Conservation (phyloP, 345 rosid genomes). For the Lepidium didymum region DNA sequence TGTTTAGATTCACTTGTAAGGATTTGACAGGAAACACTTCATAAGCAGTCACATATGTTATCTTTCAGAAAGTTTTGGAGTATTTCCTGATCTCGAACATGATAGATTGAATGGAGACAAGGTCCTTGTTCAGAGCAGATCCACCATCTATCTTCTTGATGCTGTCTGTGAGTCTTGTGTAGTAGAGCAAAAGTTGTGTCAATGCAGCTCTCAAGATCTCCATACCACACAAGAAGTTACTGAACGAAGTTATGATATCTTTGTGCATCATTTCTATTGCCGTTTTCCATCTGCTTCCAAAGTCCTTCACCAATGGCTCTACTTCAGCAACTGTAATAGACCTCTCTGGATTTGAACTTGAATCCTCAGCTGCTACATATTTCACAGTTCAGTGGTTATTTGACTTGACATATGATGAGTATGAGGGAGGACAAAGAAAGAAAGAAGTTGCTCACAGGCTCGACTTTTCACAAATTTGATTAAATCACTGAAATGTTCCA, state of each 20-base stretch:
- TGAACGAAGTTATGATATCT: constrained; percentile 96
- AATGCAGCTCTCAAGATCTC: constrained; percentile 91
- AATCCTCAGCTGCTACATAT: constrained; percentile 68
- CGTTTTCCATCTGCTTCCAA: constrained; percentile 84
- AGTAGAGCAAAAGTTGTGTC: constrained; percentile 90
- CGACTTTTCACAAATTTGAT: constrained; percentile 88
- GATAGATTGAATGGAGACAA: constrained; percentile 81
- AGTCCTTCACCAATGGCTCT: constrained; percentile 82
- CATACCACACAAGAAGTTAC: constrained; percentile 96
- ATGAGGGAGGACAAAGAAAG: neutral
- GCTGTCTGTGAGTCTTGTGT: constrained; percentile 87
- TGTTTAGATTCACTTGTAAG: constrained; percentile 4
- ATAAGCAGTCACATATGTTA: neutral
- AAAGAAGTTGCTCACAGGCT: constrained; percentile 55
- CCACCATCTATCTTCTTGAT: constrained; percentile 76
- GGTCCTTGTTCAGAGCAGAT: constrained; percentile 79
- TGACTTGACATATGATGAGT: neutral
- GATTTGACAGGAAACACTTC: constrained; percentile 4
- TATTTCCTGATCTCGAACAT: constrained; percentile 97
- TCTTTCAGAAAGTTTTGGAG: constrained; percentile 67
- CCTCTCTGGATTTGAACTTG: constrained; percentile 51
- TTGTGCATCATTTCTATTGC: constrained; percentile 97
- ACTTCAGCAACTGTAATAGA: constrained; percentile 68
- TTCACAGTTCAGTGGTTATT: neutral
- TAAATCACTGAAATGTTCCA: constrained; percentile 86